Evolutionary conservation across 2,329 filamentous ascomycete species (phyloP).

Genomic region (Fusarium euwallaceae): DNA sequence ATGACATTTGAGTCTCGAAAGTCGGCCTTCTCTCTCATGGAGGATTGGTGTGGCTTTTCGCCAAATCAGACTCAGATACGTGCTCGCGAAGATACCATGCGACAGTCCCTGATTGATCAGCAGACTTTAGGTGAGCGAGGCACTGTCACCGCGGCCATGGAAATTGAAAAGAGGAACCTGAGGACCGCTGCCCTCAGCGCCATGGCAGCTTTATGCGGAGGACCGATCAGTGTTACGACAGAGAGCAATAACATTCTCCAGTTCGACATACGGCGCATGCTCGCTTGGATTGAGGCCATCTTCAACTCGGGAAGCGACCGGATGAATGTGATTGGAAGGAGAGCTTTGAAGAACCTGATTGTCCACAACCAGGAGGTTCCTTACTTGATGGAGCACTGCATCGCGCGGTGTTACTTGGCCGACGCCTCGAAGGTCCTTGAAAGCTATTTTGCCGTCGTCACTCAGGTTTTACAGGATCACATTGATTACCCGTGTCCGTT

Average conservation of each 20-base stretch:
- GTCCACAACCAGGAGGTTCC: slow-evolving; percentile 89
- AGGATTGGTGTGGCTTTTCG: slow-evolving; percentile 98
- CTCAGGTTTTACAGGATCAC: slow-evolving; percentile 85
- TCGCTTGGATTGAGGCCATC: slow-evolving; percentile 95
- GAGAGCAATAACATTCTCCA: slow-evolving; percentile 89
- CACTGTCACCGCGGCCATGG: slow-evolving; percentile 88
- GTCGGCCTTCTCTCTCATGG: slow-evolving; percentile 96
- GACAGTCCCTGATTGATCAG: slow-evolving; percentile 84
- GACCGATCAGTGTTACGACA: slow-evolving; percentile 87
- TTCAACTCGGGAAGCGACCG: slow-evolving; percentile 93
- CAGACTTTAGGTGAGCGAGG: slow-evolving; percentile 81
- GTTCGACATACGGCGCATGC: slow-evolving; percentile 92
- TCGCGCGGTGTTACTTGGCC: slow-evolving; percentile 89
- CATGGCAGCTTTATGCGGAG: slow-evolving; percentile 92
- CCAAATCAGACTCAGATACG: slow-evolving; percentile 88
- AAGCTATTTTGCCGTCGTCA: slow-evolving; percentile 95
- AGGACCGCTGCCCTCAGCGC: slow-evolving; percentile 91
- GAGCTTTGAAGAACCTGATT: slow-evolving; percentile 90
- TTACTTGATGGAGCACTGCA: slow-evolving; percentile 88
- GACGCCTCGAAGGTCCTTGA: slow-evolving; percentile 86
- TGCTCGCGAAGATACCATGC: slow-evolving; percentile 87
- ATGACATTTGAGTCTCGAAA: slow-evolving; percentile 98
- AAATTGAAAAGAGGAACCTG: slow-evolving; percentile 95
- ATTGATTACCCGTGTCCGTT: slow-evolving; percentile 87
- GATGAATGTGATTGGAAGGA: slow-evolving; percentile 89